Evolutionary conservation across 1,284 basidiomycete species (phyloP).

Genomic region (Ganoderma boninense): DNA sequence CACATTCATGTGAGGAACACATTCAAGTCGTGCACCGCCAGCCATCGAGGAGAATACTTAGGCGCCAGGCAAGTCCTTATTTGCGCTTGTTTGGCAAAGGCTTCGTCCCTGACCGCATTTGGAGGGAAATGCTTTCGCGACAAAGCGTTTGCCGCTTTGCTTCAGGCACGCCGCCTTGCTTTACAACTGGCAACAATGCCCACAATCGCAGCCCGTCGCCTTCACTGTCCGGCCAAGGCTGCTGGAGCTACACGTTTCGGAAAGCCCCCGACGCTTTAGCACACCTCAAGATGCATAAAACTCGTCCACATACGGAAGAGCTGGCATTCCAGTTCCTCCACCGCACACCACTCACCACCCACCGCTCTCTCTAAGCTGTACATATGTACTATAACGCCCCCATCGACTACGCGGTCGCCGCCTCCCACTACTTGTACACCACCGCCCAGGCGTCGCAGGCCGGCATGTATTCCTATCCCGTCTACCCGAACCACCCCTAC

Average conservation of each 20-base stretch:
- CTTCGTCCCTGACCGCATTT: neutral
- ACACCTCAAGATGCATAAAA: neutral
- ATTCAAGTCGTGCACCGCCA: too few species aligned
- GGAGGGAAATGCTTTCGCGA: neutral
- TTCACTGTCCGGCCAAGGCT: neutral
- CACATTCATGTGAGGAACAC: too few species aligned
- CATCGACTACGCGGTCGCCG: neutral
- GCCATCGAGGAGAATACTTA: too few species aligned
- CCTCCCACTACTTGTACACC: neutral
- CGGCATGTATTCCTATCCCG: too few species aligned
- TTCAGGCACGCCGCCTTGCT: neutral
- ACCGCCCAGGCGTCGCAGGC: too few species aligned
- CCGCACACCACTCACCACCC: neutral
- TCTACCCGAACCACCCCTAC: too few species aligned
- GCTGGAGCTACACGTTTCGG: neutral
- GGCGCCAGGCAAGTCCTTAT: too few species aligned
- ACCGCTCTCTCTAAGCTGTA: neutral
- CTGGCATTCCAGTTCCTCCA: neutral
- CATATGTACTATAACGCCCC: neutral
- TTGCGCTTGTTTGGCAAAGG: conserved; percentile 1
- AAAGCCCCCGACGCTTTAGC: neutral
- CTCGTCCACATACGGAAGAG: neutral
- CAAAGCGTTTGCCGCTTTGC: neutral
- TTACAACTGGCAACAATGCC: neutral
- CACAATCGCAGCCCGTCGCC: neutral